Base-by-base conservation (phyloP, 352 stramenopile genomes). In the Blastocystis sp. region DNA sequence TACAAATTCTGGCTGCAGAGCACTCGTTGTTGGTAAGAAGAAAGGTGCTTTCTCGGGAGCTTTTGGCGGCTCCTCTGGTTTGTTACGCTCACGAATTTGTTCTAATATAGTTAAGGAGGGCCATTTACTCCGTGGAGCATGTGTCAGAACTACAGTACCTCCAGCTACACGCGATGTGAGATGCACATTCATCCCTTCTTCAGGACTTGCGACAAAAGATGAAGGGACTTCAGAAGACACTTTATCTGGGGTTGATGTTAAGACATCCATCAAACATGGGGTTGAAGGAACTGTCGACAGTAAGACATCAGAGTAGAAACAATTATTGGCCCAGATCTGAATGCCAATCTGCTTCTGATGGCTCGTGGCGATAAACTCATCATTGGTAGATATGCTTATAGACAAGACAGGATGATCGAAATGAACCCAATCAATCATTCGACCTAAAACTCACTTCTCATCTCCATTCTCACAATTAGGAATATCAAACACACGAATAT, bases 41-140 rank as follows among this genome's bases (percentile, higher is more conserved):
- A 98, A 98, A 54, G 96, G 96, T 53, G 96, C 96, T 77, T 95
- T 93, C 62, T 96, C 95, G 2, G 95, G 95, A 17, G 96, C 96
- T 91, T 98, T 96, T 0, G 95, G 95, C 19, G 96, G 93, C 84
- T 97, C 95, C 33, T 95, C 96, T 7, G 96, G 95, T 90, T 98
- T 98, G 92, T 98, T 98, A 33, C 96, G 92, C 90, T 97, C 94
- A 90, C 98, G 98, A 81, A 98, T 96, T 44, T 98, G 91, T 89
- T 98, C 95, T 62, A 96, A 91, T 73, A 96, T 93, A 90, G 96
- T 96, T 19, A 97, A 91, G 58, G 94, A 95, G 69, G 95, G 92
- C 95, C 95, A 97, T 68, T 96, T 94, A 5, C 93, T 93, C 70
- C 93, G 93, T 9, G 95, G 94, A 7, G 93, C 93, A 0, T 91